phyloP scores from a whole-genome alignment of 495 filamentous ascomycete species.

The Cairneyella variabilis region DNA sequence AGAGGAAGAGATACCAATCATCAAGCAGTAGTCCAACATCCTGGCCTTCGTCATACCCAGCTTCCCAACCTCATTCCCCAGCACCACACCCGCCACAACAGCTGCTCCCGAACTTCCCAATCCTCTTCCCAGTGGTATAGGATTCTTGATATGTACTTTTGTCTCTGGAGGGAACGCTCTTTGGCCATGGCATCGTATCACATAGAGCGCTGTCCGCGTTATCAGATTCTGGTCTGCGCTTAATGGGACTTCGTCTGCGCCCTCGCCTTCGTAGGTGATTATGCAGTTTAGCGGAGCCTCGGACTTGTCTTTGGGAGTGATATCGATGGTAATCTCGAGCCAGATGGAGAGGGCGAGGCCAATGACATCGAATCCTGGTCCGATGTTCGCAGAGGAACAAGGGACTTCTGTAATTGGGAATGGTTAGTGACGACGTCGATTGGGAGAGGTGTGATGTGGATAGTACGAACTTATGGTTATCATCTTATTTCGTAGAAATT shows the following conservation, averaged over 20 bases:
- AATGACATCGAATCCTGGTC: constrained; percentile 95
- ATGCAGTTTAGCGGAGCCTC: constrained; percentile 73
- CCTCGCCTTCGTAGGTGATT: constrained; percentile 84
- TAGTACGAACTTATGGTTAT: constrained; percentile 24
- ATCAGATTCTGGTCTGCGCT: constrained; percentile 82
- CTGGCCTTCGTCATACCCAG: constrained; percentile 75
- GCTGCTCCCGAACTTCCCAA: constrained; percentile 91
- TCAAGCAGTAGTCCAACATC: constrained; percentile 90
- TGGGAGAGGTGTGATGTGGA: neutral
- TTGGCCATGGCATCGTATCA: constrained; percentile 84
- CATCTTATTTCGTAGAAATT: constrained; percentile 9
- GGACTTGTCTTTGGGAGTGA: constrained; percentile 54
- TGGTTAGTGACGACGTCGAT: neutral
- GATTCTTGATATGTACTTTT: constrained; percentile 88
- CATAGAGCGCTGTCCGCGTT: constrained; percentile 86
- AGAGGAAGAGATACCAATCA: constrained; percentile 56
- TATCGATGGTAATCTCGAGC: constrained; percentile 75
- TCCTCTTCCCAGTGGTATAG: constrained; percentile 86
- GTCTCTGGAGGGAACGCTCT: constrained; percentile 78
- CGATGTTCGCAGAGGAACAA: constrained; percentile 94
- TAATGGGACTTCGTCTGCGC: constrained; percentile 67
- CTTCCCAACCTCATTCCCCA: constrained; percentile 84
- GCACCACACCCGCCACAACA: constrained; percentile 87
- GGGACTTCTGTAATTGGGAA: constrained; percentile 41
- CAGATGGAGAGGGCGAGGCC: constrained; percentile 88